Evolutionary conservation across 1,284 basidiomycete species (phyloP), one percentile per base, ranked within the genome.

Genomic region (Sphaerobolus stellatus): DNA sequence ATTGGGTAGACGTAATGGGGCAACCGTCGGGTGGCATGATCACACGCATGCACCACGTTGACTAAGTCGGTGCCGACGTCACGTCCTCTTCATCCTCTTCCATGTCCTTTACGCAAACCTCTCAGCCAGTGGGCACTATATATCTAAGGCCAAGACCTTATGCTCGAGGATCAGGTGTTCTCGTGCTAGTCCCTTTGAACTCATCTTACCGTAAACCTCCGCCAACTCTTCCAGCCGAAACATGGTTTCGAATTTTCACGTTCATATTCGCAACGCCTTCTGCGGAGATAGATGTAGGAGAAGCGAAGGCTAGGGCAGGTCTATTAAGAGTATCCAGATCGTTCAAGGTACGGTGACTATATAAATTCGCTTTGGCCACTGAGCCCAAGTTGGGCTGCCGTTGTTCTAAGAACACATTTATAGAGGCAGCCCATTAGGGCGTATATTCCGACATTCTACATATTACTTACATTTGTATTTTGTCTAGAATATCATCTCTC

Each of bases 261-360:
- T 75, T 79, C 61, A 78, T 76, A 2, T 70, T 83, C 44, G 61
- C 25, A 27, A 18, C 33, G 16, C 52, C 52, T 9, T 44, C 47
- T 22, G 34, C 20, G 5, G 28, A 67, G n/a, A 58, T 64, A 25
- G 70, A 68, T 43, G 53, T 58, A 3, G 47, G 24, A 3, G 57
- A 53, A 28, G n/a, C 30, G 47, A 52, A 55, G 33, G 51, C 18
- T 34, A 56, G 28, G 22, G 44, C 7, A 65, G 74, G 76, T 30
- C 65, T 89, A 44, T 68, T 88, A 64, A 68, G 76, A 28, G 82
- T 92, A 13, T 92, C 86, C 70, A 89, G 82, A 64, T 71, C 76
- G 13, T 85, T 92, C 72, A 81, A 79, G 73, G 91, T 91, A 68
- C 63, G 83, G 76, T 6, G 45, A 52, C 18, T 57, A 24, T n/a